Percentiles rank a stretch among this genome's conserved stretches.
These are phyloP conservation scores for Macadamia integrifolia DNA, from an alignment of 164 flowering plant species.

Conservation along the genomic window DNA sequence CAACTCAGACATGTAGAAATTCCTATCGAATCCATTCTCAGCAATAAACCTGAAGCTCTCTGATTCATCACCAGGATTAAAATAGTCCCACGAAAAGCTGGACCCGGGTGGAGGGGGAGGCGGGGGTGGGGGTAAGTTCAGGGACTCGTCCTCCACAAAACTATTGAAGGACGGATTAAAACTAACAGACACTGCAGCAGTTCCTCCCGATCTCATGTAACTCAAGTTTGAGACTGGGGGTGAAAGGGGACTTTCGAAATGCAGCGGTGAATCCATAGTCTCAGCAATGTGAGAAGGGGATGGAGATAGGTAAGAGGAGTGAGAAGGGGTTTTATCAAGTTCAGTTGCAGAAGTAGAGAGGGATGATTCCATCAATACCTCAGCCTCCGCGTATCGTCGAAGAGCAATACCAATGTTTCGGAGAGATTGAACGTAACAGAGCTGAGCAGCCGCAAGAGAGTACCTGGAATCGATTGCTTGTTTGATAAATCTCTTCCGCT, in stretches of 20 bases:
- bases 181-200: conserved; percentile 53
- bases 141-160: conserved; percentile 46
- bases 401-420: conserved; percentile 67
- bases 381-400: conserved; percentile 76
- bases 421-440: conserved; percentile 66
- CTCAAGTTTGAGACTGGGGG: conserved; percentile 40
- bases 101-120: conserved; percentile 62
- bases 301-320: conserved; percentile 70
- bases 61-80: conserved; percentile 46
- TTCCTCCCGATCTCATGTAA: conserved; percentile 56
- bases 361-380: conserved; percentile 55
- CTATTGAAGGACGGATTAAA: conserved; percentile 29
- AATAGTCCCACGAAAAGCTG: conserved; percentile 78
- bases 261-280: conserved; percentile 42
- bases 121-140: conserved; percentile 45
- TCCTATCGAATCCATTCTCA: conserved; percentile 24
- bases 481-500: conserved; percentile 63
- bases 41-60: conserved; percentile 47
- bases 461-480: conserved; percentile 83
- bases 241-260: conserved; percentile 43
- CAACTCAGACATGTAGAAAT: conserved; percentile 29
- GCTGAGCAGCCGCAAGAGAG: conserved; percentile 76
- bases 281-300: conserved; percentile 63
- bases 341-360: conserved; percentile 55
- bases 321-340: conserved; percentile 71